Evolutionary conservation across 352 stramenopile species (phyloP).

Genomic region (Stephanocyclus meneghinianus): DNA sequence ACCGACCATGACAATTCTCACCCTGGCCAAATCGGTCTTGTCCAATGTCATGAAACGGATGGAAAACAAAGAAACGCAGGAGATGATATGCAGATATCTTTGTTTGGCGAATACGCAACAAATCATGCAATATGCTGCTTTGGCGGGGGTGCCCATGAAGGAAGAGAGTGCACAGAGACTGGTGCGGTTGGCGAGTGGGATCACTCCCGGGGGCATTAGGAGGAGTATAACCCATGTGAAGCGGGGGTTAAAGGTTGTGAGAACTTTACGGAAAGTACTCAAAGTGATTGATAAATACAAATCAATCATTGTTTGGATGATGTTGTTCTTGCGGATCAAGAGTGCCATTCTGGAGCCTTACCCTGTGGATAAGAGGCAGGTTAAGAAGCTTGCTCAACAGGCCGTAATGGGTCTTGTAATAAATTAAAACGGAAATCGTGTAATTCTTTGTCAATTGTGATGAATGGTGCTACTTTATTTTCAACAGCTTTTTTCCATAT

Average conservation of each 20-base stretch:
- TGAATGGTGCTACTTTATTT: no score
- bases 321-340: slow-evolving; percentile 64
- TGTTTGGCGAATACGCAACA: slow-evolving; percentile 59
- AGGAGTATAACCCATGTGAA: slow-evolving; percentile 57
- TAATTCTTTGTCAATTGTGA: no score
- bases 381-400: slow-evolving; percentile 27
- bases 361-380: slow-evolving; percentile 41
- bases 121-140: slow-evolving; percentile 54
- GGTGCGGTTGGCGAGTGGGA: slow-evolving; percentile 52
- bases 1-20: slow-evolving; percentile 9
- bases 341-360: slow-evolving; percentile 60
- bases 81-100: slow-evolving; percentile 67
- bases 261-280: slow-evolving; percentile 55
- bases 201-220: slow-evolving; percentile 62
- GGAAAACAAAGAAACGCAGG: slow-evolving; percentile 69
- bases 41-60: slow-evolving; percentile 63
- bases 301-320: slow-evolving; percentile 53
- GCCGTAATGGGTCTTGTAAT: slow-evolving; percentile 23
- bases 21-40: slow-evolving; percentile 64
- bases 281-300: slow-evolving; percentile 74
- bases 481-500: no score
- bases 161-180: slow-evolving; percentile 51
- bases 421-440: no score
- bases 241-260: slow-evolving; percentile 48
- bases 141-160: slow-evolving; percentile 68